phyloP scores from a whole-genome alignment of 371 early-diverging fungal genomes.

The Blakeslea trispora region DNA sequence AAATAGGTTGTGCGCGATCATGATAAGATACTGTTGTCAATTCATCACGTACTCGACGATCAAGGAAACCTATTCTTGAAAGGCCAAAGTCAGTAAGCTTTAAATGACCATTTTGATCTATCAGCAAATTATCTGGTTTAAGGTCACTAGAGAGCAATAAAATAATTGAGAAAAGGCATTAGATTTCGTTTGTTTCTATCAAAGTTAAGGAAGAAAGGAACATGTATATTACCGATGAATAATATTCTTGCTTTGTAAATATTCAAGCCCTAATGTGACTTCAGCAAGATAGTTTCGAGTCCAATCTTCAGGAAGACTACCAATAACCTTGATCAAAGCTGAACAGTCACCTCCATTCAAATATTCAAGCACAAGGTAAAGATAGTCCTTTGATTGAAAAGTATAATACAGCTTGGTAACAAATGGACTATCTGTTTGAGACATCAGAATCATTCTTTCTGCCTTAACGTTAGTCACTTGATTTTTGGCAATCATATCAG shows the following conservation, averaged over 20 bases:
- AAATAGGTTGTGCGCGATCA: slow-evolving; percentile 33
- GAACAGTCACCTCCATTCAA: slow-evolving; percentile 98
- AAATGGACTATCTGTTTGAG: slow-evolving; percentile 89
- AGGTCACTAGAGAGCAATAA: slow-evolving; percentile 62
- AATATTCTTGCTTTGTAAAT: slow-evolving; percentile 83
- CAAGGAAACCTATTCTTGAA: slow-evolving; percentile 84
- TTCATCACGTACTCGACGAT: slow-evolving; percentile 73
- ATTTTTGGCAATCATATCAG: slow-evolving; percentile 92
- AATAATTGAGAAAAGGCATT: background rate
- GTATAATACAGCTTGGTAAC: slow-evolving; percentile 93
- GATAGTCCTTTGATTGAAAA: slow-evolving; percentile 89
- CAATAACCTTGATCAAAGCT: slow-evolving; percentile 85
- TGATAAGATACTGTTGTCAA: slow-evolving; percentile 29
- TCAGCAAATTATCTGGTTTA: slow-evolving; percentile 90
- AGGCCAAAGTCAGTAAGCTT: slow-evolving; percentile 96
- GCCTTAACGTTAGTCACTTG: slow-evolving; percentile 90
- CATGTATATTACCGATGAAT: slow-evolving; percentile 77
- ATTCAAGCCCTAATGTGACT: slow-evolving; percentile 93
- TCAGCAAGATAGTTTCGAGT: slow-evolving; percentile 93
- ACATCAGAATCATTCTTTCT: slow-evolving; percentile 84
- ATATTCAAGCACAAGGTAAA: slow-evolving; percentile 96
- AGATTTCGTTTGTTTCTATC: too few relatives aligned
- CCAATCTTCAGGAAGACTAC: slow-evolving; percentile 85
- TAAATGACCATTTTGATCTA: slow-evolving; percentile 89
- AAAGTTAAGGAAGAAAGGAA: too few relatives aligned